Evolutionary conservation across 1,284 basidiomycete species (phyloP), one percentile per base, ranked within the genome.

Genomic region (Malassezia pachydermatis): DNA sequence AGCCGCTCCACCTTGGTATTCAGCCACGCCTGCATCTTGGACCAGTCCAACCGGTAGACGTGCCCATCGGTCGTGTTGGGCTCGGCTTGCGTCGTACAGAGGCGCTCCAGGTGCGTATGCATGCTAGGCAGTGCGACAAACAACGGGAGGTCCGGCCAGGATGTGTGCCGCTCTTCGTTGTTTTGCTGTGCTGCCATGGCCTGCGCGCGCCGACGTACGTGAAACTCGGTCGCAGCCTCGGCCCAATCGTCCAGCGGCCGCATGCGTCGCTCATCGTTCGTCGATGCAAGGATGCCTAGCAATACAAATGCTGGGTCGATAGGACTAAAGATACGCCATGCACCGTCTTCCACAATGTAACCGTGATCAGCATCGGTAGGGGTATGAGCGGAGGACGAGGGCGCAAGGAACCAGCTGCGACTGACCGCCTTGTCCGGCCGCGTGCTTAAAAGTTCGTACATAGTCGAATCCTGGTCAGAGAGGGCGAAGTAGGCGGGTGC

Each of bases 401-500:
- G 20, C n/a, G 23, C 27, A 17, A 51, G 33, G 11, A 52, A 14
- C 50, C 50, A 52, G 20, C 36, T 45, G 27, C 45, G 50, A 22
- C 33, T 19, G 10, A 14, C 32, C 16, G 30, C 29, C 20, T 30
- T 11, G 2, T 44, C 42, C 7, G 37, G 33, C 13, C 50, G 50
- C 32, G 44, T 42, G 16, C 46, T 34, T 10, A 52, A 33, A 25
- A 52, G 28, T 27, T 52, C 50, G 40, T 46, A 52, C 32, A 30
- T 9, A 6, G 10, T n/a, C 1, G n/a, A 11, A 16, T 23, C 11
- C 2, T 10, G 17, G 29, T 33, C 29, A 1, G 19, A 16, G 30
- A 41, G 14, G 19, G 28, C 37, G 37, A 32, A 52, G 34, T 52
- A 52, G n/a, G 38, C 36, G 13, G 50, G 50, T 22, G 28, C 34